Base-by-base conservation (phyloP, 805 yeast species). In the Myxozyma vanderwaltii region DNA sequence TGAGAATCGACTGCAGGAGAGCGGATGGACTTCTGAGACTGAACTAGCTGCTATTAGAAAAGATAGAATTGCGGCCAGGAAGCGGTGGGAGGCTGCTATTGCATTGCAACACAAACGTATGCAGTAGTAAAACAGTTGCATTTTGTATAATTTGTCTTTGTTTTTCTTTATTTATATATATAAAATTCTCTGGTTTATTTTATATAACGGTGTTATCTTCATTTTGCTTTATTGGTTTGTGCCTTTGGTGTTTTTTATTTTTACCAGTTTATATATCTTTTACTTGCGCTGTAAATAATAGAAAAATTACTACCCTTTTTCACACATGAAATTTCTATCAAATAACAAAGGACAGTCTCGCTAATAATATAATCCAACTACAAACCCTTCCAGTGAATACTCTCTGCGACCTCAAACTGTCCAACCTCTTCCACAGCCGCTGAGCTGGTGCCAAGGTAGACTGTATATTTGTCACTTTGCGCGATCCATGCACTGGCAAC, bases 381-480 rank as follows among this genome's bases (percentile, higher is more conserved):
- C 41, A 68, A 33, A 10, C 73, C 72, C 10, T 49, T 63, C 72
- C 72, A 70, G 46, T 51, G 63, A 27, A 48, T 35, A 17, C 67
- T 68, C 61, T 64, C 48, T 2, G 44, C 65, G 27, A 63, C 41
- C 33, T 51, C 61, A 58, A 70, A 61, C 8, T 44, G 54, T 3
- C 59, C 68, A 17, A 33, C 59, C 19, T 39, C 49, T 40, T 51
- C 48, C 41, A 67, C 62, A 19, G 43, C 51, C 1, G 54, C 58
- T 26, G 63, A 49, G 46, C 63, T 58, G 17, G 46, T 36, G 0
- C 64, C 67, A 21, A 59, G 63, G 24, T 19, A 50, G 23, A 81
- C 79, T 17, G 74, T 71, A 71, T 83, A 84, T 6, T 72, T 73
- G 54, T 83, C 88, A 55, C 74, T 73, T 68, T 81, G 83, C 19